Percentiles rank a stretch among this genome's conserved stretches.
phyloP scores from a whole-genome alignment of 129 eudicot species.

The Artemisia annua region DNA sequence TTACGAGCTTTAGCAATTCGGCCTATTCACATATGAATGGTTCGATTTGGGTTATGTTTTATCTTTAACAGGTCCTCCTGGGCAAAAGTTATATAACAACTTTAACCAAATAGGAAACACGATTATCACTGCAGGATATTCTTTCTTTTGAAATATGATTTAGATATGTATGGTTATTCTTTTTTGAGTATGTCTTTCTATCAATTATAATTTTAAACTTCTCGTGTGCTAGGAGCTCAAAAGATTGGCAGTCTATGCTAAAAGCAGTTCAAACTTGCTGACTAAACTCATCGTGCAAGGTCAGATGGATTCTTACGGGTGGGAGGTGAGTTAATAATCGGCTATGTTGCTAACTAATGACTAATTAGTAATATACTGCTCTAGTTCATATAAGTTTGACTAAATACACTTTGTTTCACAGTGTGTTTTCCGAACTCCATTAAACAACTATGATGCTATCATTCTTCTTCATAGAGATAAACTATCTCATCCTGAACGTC shows the following conservation, averaged over 20 bases:
- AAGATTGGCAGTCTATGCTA: slow-evolving; percentile 84
- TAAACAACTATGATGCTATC: slow-evolving; percentile 91
- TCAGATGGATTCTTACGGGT: slow-evolving; percentile 63
- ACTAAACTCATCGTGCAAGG: slow-evolving; percentile 62
- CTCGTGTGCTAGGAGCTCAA: slow-evolving; percentile 62
- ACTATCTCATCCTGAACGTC: slow-evolving; percentile 78
- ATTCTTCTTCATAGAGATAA: slow-evolving; percentile 89
- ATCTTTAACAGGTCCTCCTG: not conserved
- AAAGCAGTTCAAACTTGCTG: slow-evolving; percentile 84
- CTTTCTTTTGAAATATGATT: too few species aligned
- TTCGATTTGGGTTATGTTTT: too few species aligned
- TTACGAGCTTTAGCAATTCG: not conserved
- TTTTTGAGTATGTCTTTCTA: not conserved
- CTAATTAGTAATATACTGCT: too few species aligned
- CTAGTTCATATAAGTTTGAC: not conserved
- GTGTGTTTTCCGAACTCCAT: slow-evolving; percentile 93
- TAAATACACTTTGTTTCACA: slow-evolving; percentile 31
- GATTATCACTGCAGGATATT: too few species aligned
- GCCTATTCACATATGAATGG: too few species aligned
- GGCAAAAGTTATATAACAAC: too few species aligned
- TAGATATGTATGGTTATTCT: too few species aligned
- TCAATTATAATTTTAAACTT: not conserved
- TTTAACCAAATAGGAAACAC: too few species aligned
- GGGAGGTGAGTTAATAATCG: slow-evolving; percentile 68
- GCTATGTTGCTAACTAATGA: not conserved